Evolutionary conservation across 23 red algal genomes (phyloP), one percentile per base, ranked within the genome.

Genomic region (Porphyridium purpureum): DNA sequence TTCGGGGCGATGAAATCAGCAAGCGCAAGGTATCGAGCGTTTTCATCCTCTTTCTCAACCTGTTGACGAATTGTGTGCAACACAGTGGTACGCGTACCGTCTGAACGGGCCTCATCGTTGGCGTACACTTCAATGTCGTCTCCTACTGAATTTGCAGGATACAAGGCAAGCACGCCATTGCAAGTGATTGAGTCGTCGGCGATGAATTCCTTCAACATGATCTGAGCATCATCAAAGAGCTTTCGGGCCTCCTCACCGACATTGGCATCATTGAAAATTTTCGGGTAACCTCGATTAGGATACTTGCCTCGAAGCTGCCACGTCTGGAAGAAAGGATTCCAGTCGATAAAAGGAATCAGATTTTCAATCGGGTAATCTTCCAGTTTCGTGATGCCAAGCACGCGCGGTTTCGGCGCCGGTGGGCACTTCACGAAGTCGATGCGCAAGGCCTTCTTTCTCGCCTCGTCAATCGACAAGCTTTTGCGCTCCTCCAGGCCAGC

Each of bases 311-410:
- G 34, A 35, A 84, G 53, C 53, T 84, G 79, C 79, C 79, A 84
- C n/a, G 66, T 72, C 35, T 75, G 67, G 79, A 84, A 84, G 58
- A 84, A 84, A 32, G 79, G 79, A 52, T 83, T 83, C 76, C 76
- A 83, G 50, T 83, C 76, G 22, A 83, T 69, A 49, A 70, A 83
- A 14, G 53, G 4, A 7, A 72, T 31, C 24, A 67, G 30, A 21
- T 64, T 50, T 11, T 70, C 40, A 24, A 83, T 28, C 0, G 76
- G 76, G 54, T 51, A 73, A n/a, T 83, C 76, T 34, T 32, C 44
- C 41, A 83, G 36, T 3, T 53, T 46, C 31, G 47, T 46, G 4
- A 71, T 44, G 21, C 76, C 76, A 42, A 83, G 30, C 4, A 50
- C 29, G 24, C 25, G 27, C 21, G 76, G 76, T 29, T 24, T 50